A percentile compares a stretch with the other conserved stretches of the same genome.
Evolutionary conservation across 257 asterid genomes (phyloP).

Genomic region (Striga asiatica): DNA sequence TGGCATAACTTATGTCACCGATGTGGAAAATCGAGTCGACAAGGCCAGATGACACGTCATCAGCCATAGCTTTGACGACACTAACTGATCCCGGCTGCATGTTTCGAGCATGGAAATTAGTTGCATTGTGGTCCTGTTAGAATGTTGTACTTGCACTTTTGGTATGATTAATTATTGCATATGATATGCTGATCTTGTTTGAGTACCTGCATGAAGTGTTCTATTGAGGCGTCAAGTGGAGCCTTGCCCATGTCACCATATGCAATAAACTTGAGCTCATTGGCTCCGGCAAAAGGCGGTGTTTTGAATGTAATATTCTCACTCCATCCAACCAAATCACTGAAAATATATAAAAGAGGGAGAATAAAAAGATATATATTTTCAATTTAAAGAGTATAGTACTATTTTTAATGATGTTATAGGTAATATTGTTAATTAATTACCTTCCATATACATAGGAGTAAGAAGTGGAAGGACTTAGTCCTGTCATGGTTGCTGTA

Average conservation of each 20-base stretch:
- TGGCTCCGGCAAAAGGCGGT: constrained; percentile 53
- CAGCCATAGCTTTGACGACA: constrained; percentile 46
- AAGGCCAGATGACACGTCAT: constrained; percentile 36
- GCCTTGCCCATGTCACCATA: constrained; percentile 94
- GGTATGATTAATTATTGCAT: no score
- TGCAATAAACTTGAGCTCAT: constrained; percentile 49
- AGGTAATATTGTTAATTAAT: no score
- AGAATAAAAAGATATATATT: no score
- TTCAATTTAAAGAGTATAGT: no score
- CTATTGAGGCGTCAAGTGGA: constrained; percentile 62
- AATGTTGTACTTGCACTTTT: no score
- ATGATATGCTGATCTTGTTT: no score
- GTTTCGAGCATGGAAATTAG: no score
- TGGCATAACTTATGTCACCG: constrained; percentile 92
- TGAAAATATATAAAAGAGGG: constrained; percentile 4
- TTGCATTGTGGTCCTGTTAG: no score
- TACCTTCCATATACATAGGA: constrained; percentile 79
- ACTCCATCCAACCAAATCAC: constrained; percentile 78
- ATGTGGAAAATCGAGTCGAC: constrained; percentile 72
- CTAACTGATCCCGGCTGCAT: constrained; percentile 65
- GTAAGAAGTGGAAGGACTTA: constrained; percentile 45
- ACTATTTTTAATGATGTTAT: no score
- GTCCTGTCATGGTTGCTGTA: constrained; percentile 56
- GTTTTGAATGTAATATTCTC: constrained; percentile 39
- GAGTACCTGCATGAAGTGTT: constrained; percentile 85